Evolutionary conservation across 257 asterid genomes (phyloP).

Genomic region (Solanum habrochaites): DNA sequence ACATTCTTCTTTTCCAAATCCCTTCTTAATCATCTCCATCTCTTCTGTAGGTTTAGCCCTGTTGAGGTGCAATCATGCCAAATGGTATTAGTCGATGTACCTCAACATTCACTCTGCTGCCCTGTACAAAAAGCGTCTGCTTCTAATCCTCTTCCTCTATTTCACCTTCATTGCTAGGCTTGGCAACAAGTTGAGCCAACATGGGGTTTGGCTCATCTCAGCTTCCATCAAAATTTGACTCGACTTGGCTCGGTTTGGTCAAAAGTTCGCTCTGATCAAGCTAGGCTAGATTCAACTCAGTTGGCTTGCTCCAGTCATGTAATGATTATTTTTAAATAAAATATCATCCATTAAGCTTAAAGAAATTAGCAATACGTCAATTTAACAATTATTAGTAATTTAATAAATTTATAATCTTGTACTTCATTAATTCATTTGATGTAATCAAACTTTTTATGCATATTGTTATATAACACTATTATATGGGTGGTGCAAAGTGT

Average conservation of each 20-base stretch:
- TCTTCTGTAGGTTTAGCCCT: not conserved
- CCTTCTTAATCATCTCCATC: not conserved
- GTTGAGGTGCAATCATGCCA: not conserved
- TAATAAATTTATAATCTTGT: not conserved
- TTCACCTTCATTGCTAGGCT: not conserved
- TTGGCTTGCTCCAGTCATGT: not conserved
- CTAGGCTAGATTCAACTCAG: not conserved
- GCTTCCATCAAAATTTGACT: not conserved
- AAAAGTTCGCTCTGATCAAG: not conserved
- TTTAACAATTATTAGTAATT: not conserved
- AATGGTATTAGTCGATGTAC: not conserved
- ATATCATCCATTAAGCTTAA: not conserved
- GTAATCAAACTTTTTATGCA: not conserved
- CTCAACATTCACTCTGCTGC: not conserved
- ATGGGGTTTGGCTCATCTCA: not conserved
- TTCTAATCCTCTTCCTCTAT: not conserved
- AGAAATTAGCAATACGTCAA: not conserved
- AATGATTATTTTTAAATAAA: not conserved
- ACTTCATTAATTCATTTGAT: not conserved
- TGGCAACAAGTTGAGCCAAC: not conserved
- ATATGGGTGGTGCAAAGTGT: not conserved
- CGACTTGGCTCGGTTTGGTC: not conserved
- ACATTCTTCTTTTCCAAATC: not conserved
- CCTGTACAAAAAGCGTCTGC: not conserved
- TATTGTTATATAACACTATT: not conserved